Conservation (phyloP, 306 rosid genomes). For the Herpetospermum pedunculosum region DNA sequence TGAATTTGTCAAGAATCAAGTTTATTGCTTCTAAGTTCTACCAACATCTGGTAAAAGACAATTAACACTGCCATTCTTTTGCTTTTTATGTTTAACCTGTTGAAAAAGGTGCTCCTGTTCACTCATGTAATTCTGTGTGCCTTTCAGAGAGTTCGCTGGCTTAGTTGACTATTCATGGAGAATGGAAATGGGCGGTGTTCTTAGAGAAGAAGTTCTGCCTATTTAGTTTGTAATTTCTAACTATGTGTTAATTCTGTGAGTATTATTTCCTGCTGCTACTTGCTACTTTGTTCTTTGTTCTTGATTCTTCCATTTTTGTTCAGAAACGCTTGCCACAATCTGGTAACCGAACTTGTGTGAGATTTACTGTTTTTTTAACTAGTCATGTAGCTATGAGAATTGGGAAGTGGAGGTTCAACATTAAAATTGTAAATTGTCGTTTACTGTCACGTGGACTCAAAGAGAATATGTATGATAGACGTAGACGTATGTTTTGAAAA, state of each 20-base stretch:
- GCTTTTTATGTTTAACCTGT: not conserved
- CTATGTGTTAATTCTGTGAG: slow-evolving; percentile 15
- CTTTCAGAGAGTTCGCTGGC: slow-evolving; percentile 67
- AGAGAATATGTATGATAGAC: not conserved
- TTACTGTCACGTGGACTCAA: not conserved
- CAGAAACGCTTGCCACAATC: not conserved
- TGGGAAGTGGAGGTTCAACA: not conserved
- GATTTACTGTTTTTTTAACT: not conserved
- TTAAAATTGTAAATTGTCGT: not conserved
- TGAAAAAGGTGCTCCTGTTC: not conserved
- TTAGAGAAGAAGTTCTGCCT: slow-evolving; percentile 52
- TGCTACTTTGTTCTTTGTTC: not conserved
- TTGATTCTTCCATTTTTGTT: not conserved
- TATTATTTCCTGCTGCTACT: slow-evolving; percentile 25
- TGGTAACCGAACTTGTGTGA: not conserved
- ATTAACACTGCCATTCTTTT: not conserved
- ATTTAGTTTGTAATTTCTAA: slow-evolving; percentile 8
- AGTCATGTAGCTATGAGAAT: not conserved
- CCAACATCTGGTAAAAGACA: not conserved
- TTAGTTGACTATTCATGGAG: slow-evolving; percentile 76
- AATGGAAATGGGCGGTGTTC: slow-evolving; percentile 91
- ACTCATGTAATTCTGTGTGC: not conserved
- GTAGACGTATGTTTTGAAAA: not conserved
- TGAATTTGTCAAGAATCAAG: not conserved
- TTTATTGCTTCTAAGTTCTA: not conserved